Conservation (phyloP, 768 basidiomycete species). For the Lactarius trivialis region DNA sequence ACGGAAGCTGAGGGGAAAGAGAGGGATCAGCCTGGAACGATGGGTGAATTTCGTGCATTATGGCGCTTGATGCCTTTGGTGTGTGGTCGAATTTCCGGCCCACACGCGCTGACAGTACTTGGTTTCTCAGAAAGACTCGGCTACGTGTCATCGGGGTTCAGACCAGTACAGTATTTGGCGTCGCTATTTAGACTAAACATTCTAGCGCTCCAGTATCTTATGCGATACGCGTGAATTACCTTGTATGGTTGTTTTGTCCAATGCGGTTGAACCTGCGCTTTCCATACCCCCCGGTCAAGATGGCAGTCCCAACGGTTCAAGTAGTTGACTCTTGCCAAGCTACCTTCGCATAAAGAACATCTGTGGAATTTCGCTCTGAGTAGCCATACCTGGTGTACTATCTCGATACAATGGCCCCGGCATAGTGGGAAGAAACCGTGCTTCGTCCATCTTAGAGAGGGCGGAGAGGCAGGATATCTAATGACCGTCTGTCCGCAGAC, state of each 20-base stretch:
- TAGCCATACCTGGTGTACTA: background rate
- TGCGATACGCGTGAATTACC: background rate
- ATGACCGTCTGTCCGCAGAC: background rate
- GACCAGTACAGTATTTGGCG: too few species aligned
- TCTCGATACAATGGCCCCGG: background rate
- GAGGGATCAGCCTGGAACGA: slow-evolving; percentile 1
- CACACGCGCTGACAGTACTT: background rate
- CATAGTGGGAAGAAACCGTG: background rate
- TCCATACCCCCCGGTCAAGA: too few species aligned
- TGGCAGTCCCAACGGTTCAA: too few species aligned
- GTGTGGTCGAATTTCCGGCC: background rate
- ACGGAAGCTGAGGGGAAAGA: slow-evolving; percentile 6
- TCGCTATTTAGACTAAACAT: too few species aligned
- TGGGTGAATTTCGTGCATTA: slow-evolving; percentile 20
- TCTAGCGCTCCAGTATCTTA: too few species aligned
- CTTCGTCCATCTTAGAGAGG: background rate
- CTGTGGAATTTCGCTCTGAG: too few species aligned
- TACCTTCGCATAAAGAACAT: too few species aligned
- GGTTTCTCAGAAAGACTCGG: background rate
- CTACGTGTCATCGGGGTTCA: too few species aligned
- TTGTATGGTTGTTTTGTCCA: too few species aligned
- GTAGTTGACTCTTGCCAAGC: too few species aligned
- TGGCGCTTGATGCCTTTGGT: slow-evolving; percentile 3
- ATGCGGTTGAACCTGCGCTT: too few species aligned
- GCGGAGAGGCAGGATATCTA: background rate